Conservation (phyloP, 257 asterid species). For the Solanum tarijense region DNA sequence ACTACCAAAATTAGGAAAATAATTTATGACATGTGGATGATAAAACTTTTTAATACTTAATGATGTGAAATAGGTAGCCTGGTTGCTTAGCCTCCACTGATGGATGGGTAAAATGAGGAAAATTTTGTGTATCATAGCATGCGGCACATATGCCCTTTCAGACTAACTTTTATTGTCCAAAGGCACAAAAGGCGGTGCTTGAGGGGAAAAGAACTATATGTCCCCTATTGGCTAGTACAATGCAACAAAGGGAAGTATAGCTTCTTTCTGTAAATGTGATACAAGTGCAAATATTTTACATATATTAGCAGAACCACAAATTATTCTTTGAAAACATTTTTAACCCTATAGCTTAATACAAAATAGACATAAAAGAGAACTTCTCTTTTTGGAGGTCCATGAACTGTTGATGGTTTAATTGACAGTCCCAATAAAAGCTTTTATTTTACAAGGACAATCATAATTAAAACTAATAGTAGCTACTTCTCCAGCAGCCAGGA, state of each 20-base stretch:
- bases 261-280: not conserved
- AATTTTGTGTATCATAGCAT: not conserved
- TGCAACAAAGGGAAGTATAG: not conserved
- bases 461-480: not conserved
- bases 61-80: not conserved
- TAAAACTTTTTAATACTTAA: not conserved
- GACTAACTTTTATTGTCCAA: not conserved
- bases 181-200: not conserved
- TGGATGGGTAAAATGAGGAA: not conserved
- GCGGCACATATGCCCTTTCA: not conserved
- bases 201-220: not conserved
- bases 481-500: not conserved
- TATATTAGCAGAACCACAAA: not conserved
- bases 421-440: not conserved
- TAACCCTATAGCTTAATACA: not conserved
- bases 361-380: not conserved
- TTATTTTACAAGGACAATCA: not conserved
- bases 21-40: not conserved
- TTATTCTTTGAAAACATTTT: not conserved
- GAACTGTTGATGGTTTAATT: not conserved
- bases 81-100: not conserved
- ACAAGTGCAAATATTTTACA: not conserved
- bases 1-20: not conserved
- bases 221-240: not conserved
- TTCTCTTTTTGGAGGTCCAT: not conserved